phyloP scores from a whole-genome alignment of 495 filamentous ascomycete species.

The Neurospora discreta region DNA sequence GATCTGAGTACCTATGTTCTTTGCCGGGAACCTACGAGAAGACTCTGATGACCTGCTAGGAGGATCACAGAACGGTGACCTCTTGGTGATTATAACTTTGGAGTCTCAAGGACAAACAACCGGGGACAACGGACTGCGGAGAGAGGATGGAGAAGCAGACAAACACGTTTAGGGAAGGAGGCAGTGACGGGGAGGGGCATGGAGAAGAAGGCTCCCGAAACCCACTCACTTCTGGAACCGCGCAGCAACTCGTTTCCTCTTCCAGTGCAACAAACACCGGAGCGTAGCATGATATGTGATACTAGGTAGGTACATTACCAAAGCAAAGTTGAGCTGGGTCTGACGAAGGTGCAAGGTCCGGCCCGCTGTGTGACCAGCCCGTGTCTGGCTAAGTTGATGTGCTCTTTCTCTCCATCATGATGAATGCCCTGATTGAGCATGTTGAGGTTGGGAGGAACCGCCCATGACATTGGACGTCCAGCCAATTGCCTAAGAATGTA shows the following conservation, averaged over 20 bases:
- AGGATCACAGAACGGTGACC: not conserved
- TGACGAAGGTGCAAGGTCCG: slow-evolving; percentile 29
- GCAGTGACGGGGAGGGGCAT: not conserved
- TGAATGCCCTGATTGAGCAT: not conserved
- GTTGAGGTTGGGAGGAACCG: not conserved
- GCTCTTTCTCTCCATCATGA: not conserved
- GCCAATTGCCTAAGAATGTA: slow-evolving; percentile 21
- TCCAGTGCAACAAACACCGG: not conserved
- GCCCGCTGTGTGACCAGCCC: slow-evolving; percentile 4
- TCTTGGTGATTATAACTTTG: not conserved
- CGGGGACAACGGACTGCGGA: not conserved
- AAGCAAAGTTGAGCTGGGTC: slow-evolving; percentile 3
- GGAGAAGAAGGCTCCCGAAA: not conserved
- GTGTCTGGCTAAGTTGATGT: slow-evolving; percentile 6
- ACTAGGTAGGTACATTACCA: not conserved
- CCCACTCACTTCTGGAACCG: not conserved
- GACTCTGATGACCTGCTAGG: not conserved
- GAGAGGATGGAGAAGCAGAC: not conserved
- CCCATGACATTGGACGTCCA: not conserved
- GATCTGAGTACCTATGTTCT: not conserved
- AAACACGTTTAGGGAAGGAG: not conserved
- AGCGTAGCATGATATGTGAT: not conserved
- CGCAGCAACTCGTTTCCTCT: not conserved
- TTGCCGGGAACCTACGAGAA: not conserved
- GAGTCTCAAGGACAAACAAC: not conserved